A percentile compares a stretch with the other conserved stretches of the same genome.
These are phyloP conservation scores for Ophiocordyceps unilateralis DNA, from an alignment of 2,329 filamentous ascomycete species.

Conservation along the genomic window DNA sequence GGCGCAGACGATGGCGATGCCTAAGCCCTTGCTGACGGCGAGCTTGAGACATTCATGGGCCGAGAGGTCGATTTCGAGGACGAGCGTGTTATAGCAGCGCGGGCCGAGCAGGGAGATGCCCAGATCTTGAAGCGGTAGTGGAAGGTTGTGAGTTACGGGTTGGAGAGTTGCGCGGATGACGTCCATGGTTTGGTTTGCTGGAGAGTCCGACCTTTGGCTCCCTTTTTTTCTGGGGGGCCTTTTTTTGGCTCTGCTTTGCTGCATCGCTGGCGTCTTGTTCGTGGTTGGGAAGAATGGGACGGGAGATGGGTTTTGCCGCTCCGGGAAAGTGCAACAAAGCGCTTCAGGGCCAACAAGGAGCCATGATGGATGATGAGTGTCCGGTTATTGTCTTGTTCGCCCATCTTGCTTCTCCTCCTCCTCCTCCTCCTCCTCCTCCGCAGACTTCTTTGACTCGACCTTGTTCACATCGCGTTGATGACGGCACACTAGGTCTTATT, in stretches of 20 bases:
- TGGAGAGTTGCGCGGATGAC: slow-evolving; percentile 41
- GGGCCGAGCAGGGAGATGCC: slow-evolving; percentile 67
- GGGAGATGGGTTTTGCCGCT: not conserved
- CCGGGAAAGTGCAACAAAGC: too few species aligned
- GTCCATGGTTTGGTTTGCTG: slow-evolving; percentile 47
- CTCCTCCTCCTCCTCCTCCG: too few species aligned
- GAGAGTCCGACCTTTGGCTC: too few species aligned
- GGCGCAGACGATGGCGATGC: slow-evolving; percentile 82
- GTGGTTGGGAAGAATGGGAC: not conserved
- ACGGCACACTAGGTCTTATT: too few species aligned
- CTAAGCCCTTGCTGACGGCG: slow-evolving; percentile 79
- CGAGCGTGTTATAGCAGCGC: slow-evolving; percentile 68
- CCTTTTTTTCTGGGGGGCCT: not conserved
- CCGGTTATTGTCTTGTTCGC: too few species aligned
- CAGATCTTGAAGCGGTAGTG: slow-evolving; percentile 55
- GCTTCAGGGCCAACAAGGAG: not conserved
- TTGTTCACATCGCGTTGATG: too few species aligned
- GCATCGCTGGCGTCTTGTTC: not conserved
- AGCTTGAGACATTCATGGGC: slow-evolving; percentile 72
- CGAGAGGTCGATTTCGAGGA: slow-evolving; percentile 69
- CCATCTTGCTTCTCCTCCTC: not conserved
- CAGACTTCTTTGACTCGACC: too few species aligned
- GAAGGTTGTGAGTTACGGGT: slow-evolving; percentile 57
- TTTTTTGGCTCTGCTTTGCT: not conserved
- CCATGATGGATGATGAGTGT: too few species aligned